Conservation (phyloP, 352 stramenopile species). For the Pythium myriotylum region DNA sequence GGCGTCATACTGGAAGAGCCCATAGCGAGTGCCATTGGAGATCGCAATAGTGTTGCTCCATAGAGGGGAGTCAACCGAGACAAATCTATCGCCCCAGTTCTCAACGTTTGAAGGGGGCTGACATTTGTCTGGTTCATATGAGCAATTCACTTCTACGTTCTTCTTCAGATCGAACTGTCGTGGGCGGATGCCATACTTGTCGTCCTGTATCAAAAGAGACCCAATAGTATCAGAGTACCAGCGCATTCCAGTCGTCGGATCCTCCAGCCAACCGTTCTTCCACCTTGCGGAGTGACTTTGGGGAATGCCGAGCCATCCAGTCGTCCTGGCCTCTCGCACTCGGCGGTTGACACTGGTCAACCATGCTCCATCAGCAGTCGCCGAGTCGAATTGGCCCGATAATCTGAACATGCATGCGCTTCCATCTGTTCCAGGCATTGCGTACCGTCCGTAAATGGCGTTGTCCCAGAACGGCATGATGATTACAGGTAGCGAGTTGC, state of each 20-base stretch:
- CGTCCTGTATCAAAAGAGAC: conserved; percentile 3
- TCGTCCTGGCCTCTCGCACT: conserved; percentile 25
- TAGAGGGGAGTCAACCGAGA: not conserved
- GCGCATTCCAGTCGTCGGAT: conserved; percentile 14
- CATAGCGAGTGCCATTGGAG: conserved; percentile 36
- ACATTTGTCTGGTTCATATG: conserved; percentile 4
- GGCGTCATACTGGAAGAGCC: conserved; percentile 42
- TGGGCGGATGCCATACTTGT: conserved; percentile 20
- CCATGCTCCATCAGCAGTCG: conserved; percentile 4
- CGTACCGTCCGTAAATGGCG: conserved; percentile 33
- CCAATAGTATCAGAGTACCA: conserved; percentile 41
- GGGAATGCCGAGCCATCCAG: conserved; percentile 19
- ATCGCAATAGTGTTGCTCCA: conserved; percentile 9
- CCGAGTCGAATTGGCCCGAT: conserved; percentile 33
- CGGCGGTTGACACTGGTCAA: conserved; percentile 32
- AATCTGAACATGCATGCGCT: conserved; percentile 42
- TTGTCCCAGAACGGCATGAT: conserved; percentile 57
- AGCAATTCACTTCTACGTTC: conserved; percentile 34
- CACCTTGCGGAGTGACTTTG: conserved; percentile 32
- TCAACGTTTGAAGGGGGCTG: conserved; percentile 13
- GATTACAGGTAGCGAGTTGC: conserved; percentile 40
- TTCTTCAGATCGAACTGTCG: conserved; percentile 42
- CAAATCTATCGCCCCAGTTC: conserved; percentile 18
- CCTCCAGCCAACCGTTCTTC: conserved; percentile 53
- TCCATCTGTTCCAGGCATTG: conserved; percentile 37